Evolutionary conservation across 2,329 filamentous ascomycete species (phyloP).

Genomic region (Ceratocystis papillata): DNA sequence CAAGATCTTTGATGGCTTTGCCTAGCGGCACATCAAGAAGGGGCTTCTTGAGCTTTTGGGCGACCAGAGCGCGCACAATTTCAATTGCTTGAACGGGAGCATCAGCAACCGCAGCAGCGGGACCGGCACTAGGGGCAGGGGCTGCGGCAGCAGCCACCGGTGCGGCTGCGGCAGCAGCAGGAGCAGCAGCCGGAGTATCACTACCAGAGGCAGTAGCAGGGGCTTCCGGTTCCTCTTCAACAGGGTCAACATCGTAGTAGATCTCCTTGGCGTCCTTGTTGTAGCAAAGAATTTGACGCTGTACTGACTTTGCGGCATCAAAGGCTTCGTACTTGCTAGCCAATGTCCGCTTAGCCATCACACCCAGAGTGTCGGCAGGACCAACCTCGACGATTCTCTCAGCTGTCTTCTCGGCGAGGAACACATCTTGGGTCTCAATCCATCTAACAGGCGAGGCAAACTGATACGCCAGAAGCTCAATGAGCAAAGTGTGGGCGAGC

Average conservation of each 20-base stretch:
- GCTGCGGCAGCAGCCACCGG: constrained; percentile 47
- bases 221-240: constrained; percentile 76
- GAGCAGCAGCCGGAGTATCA: constrained; percentile 42
- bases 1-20: constrained; percentile 97
- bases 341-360: constrained; percentile 92
- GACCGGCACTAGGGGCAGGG: constrained; percentile 63
- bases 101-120: constrained; percentile 77
- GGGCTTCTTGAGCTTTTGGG: constrained; percentile 95
- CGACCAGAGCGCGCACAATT: constrained; percentile 77
- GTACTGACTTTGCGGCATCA: constrained; percentile 90
- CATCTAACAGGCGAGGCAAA: constrained; percentile 98
- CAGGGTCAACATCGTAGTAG: constrained; percentile 94
- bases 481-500: constrained; percentile 92
- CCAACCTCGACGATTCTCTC: constrained; percentile 97
- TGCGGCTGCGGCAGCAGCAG: constrained; percentile 44
- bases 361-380: constrained; percentile 89
- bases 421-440: constrained; percentile 99
- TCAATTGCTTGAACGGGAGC: constrained; percentile 79
- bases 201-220: constrained; percentile 41
- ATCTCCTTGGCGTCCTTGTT: constrained; percentile 99
- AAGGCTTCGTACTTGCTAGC: constrained; percentile 98
- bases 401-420: constrained; percentile 87
- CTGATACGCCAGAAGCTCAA: constrained; percentile 97
- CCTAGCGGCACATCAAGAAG: constrained; percentile 76
- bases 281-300: constrained; percentile 96